Base-by-base conservation (phyloP, 371 early-diverging fungal species). In the Mortierella sp. region DNA sequence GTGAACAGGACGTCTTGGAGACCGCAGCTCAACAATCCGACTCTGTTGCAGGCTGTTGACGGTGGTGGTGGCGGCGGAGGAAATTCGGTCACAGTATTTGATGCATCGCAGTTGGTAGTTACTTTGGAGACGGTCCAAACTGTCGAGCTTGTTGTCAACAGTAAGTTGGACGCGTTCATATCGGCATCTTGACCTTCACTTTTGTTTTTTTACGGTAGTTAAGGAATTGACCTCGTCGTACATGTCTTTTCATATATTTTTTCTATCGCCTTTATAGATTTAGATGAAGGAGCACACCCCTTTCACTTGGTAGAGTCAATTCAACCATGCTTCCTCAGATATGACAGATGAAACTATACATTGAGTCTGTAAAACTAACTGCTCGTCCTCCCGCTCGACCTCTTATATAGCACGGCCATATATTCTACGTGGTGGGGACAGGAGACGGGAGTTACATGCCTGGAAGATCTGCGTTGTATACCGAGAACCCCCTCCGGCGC, bases 401-500 rank as follows among this genome's bases (percentile, higher is more conserved):
- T 35, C 63, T 63, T 18, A 16, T 16, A 4, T 18, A 76, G 76
- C 76, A 76, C 32, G 76, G 76, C 4, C 76, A 76, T 43, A 12
- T 49, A 18, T 76, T 76, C 76, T 76, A 51, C 41, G 76, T 76
- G 27, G 63, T 76, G 3, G 55, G 44, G 10, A 27, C 49, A n/a
- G 76, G 76, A 8, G 41, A 70, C 12, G 76, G 76, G 3, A 70
- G 56, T 16, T 76, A 76, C 32, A 51, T 76, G 29, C 44, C 55
- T 18, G 71, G 71, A 41, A 24, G 41, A 51, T 70, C 76, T 16
- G 46, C 16, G 4, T 65, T 46, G 5, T 75, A 56, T 65, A 35
- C 73, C 79, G 70, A 76, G 8, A 91, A 93, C 48, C 95, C 94
- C 0, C 70, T 91, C 41, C 89, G 90, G 43, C 91, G 96, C 60